phyloP scores from a whole-genome alignment of 805 yeast genomes.

The Blastobotrys muscicola region DNA sequence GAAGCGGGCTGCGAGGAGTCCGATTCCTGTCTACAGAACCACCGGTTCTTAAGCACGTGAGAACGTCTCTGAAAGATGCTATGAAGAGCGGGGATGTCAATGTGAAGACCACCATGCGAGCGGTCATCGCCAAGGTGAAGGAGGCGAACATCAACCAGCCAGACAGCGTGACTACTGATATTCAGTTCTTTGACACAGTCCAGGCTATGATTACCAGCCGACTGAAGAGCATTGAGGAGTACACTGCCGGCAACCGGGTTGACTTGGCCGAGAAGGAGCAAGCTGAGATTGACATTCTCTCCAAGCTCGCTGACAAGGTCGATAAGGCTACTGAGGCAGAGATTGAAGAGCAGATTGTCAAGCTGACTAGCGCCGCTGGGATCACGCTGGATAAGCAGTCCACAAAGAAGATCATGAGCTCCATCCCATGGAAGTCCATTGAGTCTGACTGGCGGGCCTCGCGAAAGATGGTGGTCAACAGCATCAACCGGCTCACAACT shows the following conservation, averaged over 20 bases:
- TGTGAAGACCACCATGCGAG: slow-evolving; percentile 23
- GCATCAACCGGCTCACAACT: slow-evolving; percentile 16
- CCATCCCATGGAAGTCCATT: slow-evolving; percentile 19
- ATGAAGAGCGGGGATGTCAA: slow-evolving; percentile 38
- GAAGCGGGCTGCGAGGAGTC: background rate
- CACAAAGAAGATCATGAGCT: slow-evolving; percentile 18
- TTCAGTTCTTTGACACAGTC: slow-evolving; percentile 33
- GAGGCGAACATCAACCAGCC: slow-evolving; percentile 27
- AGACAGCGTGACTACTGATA: slow-evolving; percentile 20
- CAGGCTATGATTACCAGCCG: slow-evolving; percentile 33
- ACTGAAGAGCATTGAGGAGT: slow-evolving; percentile 41
- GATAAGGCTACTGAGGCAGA: slow-evolving; percentile 43
- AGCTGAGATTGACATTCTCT: slow-evolving; percentile 36
- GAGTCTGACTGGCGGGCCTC: slow-evolving; percentile 26
- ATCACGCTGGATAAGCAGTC: slow-evolving; percentile 11
- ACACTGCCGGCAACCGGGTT: slow-evolving; percentile 34
- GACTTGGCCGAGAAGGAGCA: slow-evolving; percentile 49
- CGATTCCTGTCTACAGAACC: slow-evolving; percentile 21
- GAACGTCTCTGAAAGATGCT: slow-evolving; percentile 38
- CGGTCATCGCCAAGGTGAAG: slow-evolving; percentile 28
- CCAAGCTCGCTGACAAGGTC: slow-evolving; percentile 31
- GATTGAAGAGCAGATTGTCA: slow-evolving; percentile 27
- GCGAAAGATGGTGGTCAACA: slow-evolving; percentile 19
- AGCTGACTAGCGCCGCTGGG: slow-evolving; percentile 14
- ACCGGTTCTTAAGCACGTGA: slow-evolving; percentile 29